Percentiles rank a stretch among this genome's conserved stretches.
Evolutionary conservation across 2,329 filamentous ascomycete genomes (phyloP).

Genomic region (Pseudopithomyces maydicus): DNA sequence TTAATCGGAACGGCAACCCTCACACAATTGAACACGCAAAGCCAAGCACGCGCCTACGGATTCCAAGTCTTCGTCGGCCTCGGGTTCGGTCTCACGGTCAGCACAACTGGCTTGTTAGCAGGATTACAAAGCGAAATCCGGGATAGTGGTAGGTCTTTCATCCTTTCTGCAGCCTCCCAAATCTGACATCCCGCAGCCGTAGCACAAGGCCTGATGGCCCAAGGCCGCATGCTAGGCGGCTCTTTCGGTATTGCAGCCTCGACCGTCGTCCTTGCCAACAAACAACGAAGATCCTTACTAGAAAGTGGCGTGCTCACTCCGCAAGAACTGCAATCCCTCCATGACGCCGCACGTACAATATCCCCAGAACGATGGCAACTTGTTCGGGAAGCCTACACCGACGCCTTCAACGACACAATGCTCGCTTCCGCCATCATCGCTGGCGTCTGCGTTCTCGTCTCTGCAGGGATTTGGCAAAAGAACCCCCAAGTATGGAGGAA

Average conservation of each 20-base stretch:
- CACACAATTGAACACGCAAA: conserved; percentile 3
- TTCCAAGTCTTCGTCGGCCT: conserved; percentile 14
- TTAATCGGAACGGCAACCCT: conserved; percentile 10
- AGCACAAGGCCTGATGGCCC: conserved; percentile 15
- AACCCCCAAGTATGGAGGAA: not conserved
- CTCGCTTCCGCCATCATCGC: conserved; percentile 20
- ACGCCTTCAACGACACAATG: conserved; percentile 23
- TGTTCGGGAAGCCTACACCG: conserved; percentile 15
- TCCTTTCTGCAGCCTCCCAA: not conserved
- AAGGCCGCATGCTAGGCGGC: conserved; percentile 15
- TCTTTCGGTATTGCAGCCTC: conserved; percentile 15
- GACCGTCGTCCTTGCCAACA: conserved; percentile 13
- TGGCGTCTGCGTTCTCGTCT: conserved; percentile 15
- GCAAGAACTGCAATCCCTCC: conserved; percentile 10
- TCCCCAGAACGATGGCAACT: not conserved
- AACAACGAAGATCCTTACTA: conserved; percentile 12
- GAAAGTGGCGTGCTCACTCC: conserved; percentile 3
- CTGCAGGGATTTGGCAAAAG: conserved; percentile 16
- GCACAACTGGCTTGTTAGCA: conserved; percentile 12
- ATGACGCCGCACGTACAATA: conserved; percentile 6
- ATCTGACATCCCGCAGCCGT: not conserved
- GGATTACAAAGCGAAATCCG: conserved; percentile 7
- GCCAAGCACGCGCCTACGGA: conserved; percentile 10
- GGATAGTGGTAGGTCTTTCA: conserved; percentile 3
- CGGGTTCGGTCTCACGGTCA: conserved; percentile 12